Conservation (phyloP, 2,329 filamentous ascomycete genomes). For the Fusarium clavum region DNA sequence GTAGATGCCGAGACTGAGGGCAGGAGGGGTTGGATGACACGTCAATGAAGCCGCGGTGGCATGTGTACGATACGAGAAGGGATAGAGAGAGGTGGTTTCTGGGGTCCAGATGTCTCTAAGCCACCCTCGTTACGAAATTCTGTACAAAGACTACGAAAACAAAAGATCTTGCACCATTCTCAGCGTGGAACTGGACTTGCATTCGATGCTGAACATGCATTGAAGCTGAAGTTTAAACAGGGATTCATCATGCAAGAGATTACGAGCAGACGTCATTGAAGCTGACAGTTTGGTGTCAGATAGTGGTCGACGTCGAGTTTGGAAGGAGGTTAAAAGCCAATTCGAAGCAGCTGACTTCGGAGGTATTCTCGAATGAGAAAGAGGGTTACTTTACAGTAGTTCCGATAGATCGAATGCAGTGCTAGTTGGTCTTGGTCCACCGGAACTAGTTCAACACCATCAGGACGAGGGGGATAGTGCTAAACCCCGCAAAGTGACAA, state of each 20-base stretch:
- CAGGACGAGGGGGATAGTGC: neutral
- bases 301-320: conserved; percentile 17
- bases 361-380: conserved; percentile 27
- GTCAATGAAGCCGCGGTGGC: conserved; percentile 9
- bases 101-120: conserved; percentile 2
- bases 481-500: conserved; percentile 27
- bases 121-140: conserved; percentile 25
- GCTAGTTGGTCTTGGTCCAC: conserved; percentile 12
- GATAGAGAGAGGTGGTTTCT: conserved; percentile 23
- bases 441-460: conserved; percentile 36
- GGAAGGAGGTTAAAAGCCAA: conserved; percentile 4
- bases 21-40: conserved; percentile 11
- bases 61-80: conserved; percentile 42
- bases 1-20: conserved; percentile 7
- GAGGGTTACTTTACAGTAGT: neutral
- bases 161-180: conserved; percentile 17
- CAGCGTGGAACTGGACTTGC: conserved; percentile 19
- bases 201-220: conserved; percentile 12
- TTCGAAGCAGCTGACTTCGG: conserved; percentile 23
- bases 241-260: conserved; percentile 9
- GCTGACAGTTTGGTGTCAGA: neutral
- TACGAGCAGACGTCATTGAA: conserved; percentile 5
- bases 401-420: conserved; percentile 18
- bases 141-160: conserved; percentile 41
- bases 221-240: conserved; percentile 7